These are phyloP conservation scores for Aspergillus proliferans DNA, from an alignment of 2,329 filamentous ascomycete genomes.

Conservation along the genomic window DNA sequence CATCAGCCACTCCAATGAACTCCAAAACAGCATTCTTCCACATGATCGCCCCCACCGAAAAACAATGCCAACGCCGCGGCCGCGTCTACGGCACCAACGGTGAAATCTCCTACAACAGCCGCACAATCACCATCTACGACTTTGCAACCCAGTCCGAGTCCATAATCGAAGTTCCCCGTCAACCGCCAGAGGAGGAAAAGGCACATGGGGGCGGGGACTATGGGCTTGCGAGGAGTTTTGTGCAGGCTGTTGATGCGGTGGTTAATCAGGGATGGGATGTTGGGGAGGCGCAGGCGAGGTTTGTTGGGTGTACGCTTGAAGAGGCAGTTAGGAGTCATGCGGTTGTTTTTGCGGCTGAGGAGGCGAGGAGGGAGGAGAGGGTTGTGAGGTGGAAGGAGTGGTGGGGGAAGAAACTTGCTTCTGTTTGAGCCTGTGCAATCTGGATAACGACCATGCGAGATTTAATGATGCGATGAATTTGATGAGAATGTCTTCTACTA, in stretches of 20 bases:
- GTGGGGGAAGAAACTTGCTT: constrained; percentile 54
- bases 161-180: constrained; percentile 54
- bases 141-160: constrained; percentile 55
- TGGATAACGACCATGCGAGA: too few species aligned
- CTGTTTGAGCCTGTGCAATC: too few species aligned
- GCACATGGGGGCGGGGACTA: constrained; percentile 71
- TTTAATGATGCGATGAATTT: too few species aligned
- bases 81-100: constrained; percentile 80
- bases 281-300: constrained; percentile 63
- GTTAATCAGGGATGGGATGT: constrained; percentile 64
- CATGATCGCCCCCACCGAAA: constrained; percentile 86
- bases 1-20: background rate
- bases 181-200: constrained; percentile 50
- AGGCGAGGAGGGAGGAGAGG: constrained; percentile 63
- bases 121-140: constrained; percentile 67
- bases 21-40: constrained; percentile 80
- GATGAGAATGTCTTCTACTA: too few species aligned
- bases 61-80: constrained; percentile 78
- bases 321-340: constrained; percentile 87
- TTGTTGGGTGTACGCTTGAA: constrained; percentile 76
- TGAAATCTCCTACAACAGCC: constrained; percentile 79
- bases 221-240: constrained; percentile 74
- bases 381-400: constrained; percentile 70
- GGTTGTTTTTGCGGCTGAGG: constrained; percentile 89
- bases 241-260: constrained; percentile 73